Evolutionary conservation across 2,329 filamentous ascomycete genomes (phyloP).

Genomic region (Cordyceps militaris): DNA sequence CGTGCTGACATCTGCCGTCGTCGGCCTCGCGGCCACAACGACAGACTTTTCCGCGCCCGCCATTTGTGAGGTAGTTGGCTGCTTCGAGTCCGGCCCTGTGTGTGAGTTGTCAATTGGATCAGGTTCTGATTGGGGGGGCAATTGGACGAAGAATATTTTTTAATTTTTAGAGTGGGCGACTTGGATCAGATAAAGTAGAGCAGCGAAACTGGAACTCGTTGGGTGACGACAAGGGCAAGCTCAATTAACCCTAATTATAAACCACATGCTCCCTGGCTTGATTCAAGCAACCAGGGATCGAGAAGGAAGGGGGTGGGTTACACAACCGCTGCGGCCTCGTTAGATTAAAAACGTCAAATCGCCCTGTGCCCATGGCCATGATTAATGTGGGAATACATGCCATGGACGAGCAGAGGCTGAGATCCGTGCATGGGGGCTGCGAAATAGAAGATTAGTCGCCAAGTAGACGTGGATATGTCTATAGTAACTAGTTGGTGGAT

Average conservation of each 20-base stretch:
- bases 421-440: not conserved
- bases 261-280: not conserved
- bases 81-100: not conserved
- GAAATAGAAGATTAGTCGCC: not conserved
- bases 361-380: not conserved
- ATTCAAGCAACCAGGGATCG: not conserved
- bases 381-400: conserved; percentile 1
- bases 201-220: not conserved
- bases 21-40: conserved; percentile 6
- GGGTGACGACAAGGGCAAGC: not conserved
- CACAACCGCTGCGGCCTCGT: not conserved
- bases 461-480: not conserved
- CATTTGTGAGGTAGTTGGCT: not conserved
- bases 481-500: no score
- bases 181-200: conserved; percentile 4
- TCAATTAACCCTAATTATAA: not conserved
- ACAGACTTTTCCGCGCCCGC: not conserved
- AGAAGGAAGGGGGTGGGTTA: not conserved
- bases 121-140: not conserved
- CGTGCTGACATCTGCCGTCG: conserved; percentile 7
- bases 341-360: not conserved
- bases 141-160: not conserved
- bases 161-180: not conserved
- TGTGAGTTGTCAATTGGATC: not conserved
- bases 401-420: not conserved